Conservation (phyloP, 2,329 filamentous ascomycete species). For the Phialocephala subalpina region DNA sequence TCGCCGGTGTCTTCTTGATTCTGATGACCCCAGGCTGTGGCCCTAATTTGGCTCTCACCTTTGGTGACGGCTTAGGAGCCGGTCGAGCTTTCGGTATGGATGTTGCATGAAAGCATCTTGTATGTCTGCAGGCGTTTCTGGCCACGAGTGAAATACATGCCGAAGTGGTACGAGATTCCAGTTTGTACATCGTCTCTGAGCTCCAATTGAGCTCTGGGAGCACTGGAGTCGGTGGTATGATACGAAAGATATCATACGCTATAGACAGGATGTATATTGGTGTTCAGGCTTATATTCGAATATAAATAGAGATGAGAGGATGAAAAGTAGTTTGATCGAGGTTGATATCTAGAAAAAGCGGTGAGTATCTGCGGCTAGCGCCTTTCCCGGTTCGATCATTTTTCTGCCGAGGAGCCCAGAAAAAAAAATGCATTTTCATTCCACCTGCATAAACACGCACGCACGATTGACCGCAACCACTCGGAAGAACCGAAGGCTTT, state of each 20-base stretch:
- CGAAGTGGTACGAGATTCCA: not conserved
- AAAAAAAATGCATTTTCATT: conserved; percentile 3
- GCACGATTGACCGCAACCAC: not conserved
- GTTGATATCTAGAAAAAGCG: not conserved
- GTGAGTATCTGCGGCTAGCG: not conserved
- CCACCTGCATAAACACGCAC: not conserved
- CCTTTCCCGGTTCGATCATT: not conserved
- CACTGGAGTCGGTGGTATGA: not conserved
- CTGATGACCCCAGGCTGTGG: not conserved
- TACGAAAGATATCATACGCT: not conserved
- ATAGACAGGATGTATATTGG: not conserved
- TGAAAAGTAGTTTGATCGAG: not conserved
- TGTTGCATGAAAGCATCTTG: conserved; percentile 18
- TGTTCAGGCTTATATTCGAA: not conserved
- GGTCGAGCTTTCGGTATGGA: conserved; percentile 11
- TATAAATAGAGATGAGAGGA: not conserved
- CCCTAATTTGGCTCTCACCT: not conserved
- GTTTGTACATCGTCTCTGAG: not conserved
- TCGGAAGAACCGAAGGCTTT: conserved; percentile 10
- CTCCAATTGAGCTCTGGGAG: not conserved
- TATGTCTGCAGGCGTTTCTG: not conserved
- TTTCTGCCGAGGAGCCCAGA: not conserved
- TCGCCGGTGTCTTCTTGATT: conserved; percentile 16
- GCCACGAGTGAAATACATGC: not conserved
- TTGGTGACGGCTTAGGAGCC: conserved; percentile 12